Base-by-base conservation (phyloP, 371 early-diverging fungal genomes). In the Hamiltosporidium magnivora region DNA sequence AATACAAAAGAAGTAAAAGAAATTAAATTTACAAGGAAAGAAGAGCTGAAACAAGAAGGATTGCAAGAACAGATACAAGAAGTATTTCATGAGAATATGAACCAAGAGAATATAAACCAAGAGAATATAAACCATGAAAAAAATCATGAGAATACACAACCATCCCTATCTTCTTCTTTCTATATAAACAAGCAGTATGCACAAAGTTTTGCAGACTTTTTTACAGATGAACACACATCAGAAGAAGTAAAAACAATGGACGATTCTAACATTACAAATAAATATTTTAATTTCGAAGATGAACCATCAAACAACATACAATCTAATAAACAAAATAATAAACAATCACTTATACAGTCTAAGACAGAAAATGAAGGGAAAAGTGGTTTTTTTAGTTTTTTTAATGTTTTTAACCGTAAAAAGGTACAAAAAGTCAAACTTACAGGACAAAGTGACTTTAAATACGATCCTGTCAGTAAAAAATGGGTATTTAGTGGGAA, bases 161-260 rank as follows among this genome's bases (percentile, higher is more conserved):
- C 49, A 12, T 8, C 12, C 12, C 4, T 8, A 49, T 4, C 8
- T 49, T 8, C 8, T 49, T 49, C 49, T 40, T 25, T 67, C 37
- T 61, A 67, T 46, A 41, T n/a, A 37, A 55, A 61, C 8, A 46
- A 53, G 41, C 39, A 67, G 44, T 55, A 53, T 25, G 25, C 63
- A 38, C 58, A 68, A 58, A 68, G 69, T 46, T 68, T 63, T 59
- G 69, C 69, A 2, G 69, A 68, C 49, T 61, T 67, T n/a, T 68
- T 68, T 62, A 52, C 49, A 25, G 53, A 44, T 54, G 44, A 58
- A 42, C 25, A 25, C 25, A 56, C 8, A 44, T 37, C 36, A 36
- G 44, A 41, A 3, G 44, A 62, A n/a, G 41, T n/a, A 2, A 56
- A 37, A 40, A 40, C 37, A 40, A 46, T 44, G 25, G 63, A 68